Percentiles rank a stretch among this genome's conserved stretches.
Evolutionary conservation across 2,329 filamentous ascomycete genomes (phyloP).

Genomic region (Fusarium floridanum): DNA sequence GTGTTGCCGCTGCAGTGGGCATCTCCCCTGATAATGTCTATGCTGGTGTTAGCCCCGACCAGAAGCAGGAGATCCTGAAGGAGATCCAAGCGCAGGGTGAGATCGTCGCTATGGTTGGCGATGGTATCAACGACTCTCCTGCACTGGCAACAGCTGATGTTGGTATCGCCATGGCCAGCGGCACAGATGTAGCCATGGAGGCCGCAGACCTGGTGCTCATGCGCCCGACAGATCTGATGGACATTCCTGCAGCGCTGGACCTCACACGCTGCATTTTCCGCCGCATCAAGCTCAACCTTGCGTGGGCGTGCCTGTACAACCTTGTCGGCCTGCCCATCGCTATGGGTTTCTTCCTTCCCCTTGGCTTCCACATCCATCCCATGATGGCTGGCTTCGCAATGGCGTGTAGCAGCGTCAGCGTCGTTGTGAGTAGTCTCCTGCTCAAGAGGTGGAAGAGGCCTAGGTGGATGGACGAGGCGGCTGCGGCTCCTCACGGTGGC

Average conservation of each 20-base stretch:
- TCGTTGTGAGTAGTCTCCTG: constrained; percentile 85
- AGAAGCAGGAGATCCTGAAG: constrained; percentile 89
- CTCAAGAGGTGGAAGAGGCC: constrained; percentile 90
- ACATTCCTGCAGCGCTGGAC: constrained; percentile 88
- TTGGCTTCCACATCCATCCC: constrained; percentile 88
- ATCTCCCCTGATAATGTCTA: constrained; percentile 82
- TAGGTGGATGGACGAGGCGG: constrained; percentile 83
- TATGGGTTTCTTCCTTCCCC: constrained; percentile 94
- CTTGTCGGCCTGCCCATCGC: constrained; percentile 91
- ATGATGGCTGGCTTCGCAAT: constrained; percentile 96
- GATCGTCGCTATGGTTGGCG: constrained; percentile 94
- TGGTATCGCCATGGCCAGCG: constrained; percentile 91
- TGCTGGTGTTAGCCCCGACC: constrained; percentile 88
- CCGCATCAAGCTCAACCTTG: constrained; percentile 92
- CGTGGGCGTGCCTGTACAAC: constrained; percentile 96
- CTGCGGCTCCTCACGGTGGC: constrained; percentile 69
- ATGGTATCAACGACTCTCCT: constrained; percentile 98
- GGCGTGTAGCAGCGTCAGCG: constrained; percentile 90
- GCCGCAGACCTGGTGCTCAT: constrained; percentile 97
- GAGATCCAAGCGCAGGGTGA: constrained; percentile 80
- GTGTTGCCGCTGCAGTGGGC: constrained; percentile 85
- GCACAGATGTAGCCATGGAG: constrained; percentile 98
- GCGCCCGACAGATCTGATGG: constrained; percentile 90
- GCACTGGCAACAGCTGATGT: constrained; percentile 93
- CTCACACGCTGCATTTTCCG: constrained; percentile 88